Percentiles rank a stretch among this genome's conserved stretches.
phyloP scores from a whole-genome alignment of 1,284 basidiomycete species.

The Marasmius tenuissimus region DNA sequence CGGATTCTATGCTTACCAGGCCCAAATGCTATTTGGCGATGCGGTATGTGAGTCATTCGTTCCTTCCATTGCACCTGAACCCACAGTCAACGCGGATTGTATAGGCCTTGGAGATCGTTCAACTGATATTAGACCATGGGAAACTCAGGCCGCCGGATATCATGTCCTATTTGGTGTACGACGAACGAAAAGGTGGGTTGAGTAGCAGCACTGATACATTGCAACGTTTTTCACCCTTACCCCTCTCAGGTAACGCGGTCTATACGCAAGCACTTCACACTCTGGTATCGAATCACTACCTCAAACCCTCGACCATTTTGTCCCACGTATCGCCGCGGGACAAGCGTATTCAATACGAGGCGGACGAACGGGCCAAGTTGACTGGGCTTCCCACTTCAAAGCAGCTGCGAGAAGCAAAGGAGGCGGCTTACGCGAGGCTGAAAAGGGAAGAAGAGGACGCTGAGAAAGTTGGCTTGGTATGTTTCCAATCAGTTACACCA shows the following conservation, averaged over 20 bases:
- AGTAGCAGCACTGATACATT: neutral
- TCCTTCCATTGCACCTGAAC: constrained; percentile 2
- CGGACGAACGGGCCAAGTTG: constrained; percentile 72
- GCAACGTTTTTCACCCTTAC: neutral
- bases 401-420: constrained; percentile 68
- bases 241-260: constrained; percentile 43
- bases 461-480: constrained; percentile 70
- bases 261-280: constrained; percentile 63
- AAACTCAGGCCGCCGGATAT: constrained; percentile 82
- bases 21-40: constrained; percentile 68
- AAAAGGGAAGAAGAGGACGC: constrained; percentile 71
- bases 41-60: constrained; percentile 48
- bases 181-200: constrained; percentile 57
- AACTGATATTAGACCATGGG: constrained; percentile 80
- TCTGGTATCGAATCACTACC: constrained; percentile 63
- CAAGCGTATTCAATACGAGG: constrained; percentile 72
- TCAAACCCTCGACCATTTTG: constrained; percentile 71
- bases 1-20: constrained; percentile 76
- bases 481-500: constrained; percentile 24
- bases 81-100: neutral
- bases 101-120: constrained; percentile 76
- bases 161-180: constrained; percentile 49
- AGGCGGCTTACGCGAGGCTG: constrained; percentile 59
- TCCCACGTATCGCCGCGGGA: constrained; percentile 77
- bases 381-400: constrained; percentile 74